Conservation (phyloP, 129 eudicot genomes). For the Ambrosia artemisiifolia region DNA sequence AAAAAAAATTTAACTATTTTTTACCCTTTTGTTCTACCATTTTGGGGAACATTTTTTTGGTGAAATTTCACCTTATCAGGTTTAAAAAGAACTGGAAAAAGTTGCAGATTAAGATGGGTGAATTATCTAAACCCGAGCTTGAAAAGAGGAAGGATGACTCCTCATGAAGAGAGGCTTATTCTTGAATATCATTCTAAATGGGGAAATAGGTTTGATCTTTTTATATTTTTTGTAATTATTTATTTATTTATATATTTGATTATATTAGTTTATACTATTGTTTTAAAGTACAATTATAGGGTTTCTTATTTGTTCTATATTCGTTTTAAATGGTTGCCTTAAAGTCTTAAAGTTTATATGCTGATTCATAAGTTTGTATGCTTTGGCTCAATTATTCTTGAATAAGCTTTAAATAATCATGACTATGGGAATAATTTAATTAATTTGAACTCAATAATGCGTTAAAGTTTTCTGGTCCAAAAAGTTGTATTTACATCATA, state of each 20-base stretch:
- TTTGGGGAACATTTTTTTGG: constrained; percentile 31
- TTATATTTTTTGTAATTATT: background rate
- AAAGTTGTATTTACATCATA: constrained; percentile 8
- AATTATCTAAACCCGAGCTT: constrained; percentile 91
- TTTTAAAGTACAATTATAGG: constrained; percentile 12
- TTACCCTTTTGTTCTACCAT: constrained; percentile 30
- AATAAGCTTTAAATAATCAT: background rate
- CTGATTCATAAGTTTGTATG: constrained; percentile 35
- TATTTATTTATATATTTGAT: background rate
- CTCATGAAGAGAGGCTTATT: constrained; percentile 78
- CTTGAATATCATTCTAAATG: constrained; percentile 85
- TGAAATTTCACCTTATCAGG: constrained; percentile 52
- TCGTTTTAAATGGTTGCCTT: constrained; percentile 19
- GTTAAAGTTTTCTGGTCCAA: background rate
- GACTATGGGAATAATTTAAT: background rate
- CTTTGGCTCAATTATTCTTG: constrained; percentile 22
- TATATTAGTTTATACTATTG: background rate
- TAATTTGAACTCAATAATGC: background rate
- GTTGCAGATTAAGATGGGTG: constrained; percentile 97
- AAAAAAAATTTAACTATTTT: constrained; percentile 11
- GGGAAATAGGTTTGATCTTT: constrained; percentile 79
- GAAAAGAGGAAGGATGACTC: constrained; percentile 88
- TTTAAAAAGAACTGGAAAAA: constrained; percentile 88
- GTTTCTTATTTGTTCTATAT: constrained; percentile 26
- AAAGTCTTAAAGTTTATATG: constrained; percentile 26